These are phyloP conservation scores for Phytophthora ohioensis DNA, from an alignment of 352 stramenopile genomes.

Conservation along the genomic window DNA sequence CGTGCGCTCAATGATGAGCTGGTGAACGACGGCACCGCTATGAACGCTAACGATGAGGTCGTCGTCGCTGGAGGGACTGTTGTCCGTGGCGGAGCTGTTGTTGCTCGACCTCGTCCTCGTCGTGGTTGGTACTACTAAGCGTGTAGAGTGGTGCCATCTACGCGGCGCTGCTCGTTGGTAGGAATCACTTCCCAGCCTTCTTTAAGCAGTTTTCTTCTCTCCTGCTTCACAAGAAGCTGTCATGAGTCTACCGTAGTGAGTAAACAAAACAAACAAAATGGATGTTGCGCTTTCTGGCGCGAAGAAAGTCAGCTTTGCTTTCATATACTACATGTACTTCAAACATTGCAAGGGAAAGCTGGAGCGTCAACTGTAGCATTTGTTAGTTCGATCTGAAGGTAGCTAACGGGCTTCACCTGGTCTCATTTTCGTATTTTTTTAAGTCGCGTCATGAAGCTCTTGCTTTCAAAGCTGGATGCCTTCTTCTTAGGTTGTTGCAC, in stretches of 20 bases:
- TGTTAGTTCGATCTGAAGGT: neutral
- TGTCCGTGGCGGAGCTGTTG: conserved; percentile 36
- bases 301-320: neutral
- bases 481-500: conserved; percentile 7
- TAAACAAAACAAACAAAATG: conserved; percentile 18
- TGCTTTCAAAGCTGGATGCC: neutral
- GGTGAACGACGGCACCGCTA: neutral
- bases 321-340: neutral
- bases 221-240: conserved; percentile 5
- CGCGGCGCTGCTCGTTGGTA: neutral
- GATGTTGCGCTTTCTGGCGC: conserved; percentile 14
- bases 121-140: conserved; percentile 36
- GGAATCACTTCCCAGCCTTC: neutral
- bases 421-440: conserved; percentile 1
- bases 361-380: too few relatives aligned
- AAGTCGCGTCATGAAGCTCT: neutral
- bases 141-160: neutral
- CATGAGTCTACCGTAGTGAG: conserved; percentile 8
- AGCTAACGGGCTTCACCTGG: neutral
- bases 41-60: conserved; percentile 23
- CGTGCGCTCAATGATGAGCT: conserved; percentile 23
- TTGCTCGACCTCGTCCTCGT: conserved; percentile 21
- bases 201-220: neutral
- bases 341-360: neutral
- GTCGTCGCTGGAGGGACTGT: conserved; percentile 27